Conservation (phyloP, 495 filamentous ascomycete species). For the Penicillium egyptiacum region DNA sequence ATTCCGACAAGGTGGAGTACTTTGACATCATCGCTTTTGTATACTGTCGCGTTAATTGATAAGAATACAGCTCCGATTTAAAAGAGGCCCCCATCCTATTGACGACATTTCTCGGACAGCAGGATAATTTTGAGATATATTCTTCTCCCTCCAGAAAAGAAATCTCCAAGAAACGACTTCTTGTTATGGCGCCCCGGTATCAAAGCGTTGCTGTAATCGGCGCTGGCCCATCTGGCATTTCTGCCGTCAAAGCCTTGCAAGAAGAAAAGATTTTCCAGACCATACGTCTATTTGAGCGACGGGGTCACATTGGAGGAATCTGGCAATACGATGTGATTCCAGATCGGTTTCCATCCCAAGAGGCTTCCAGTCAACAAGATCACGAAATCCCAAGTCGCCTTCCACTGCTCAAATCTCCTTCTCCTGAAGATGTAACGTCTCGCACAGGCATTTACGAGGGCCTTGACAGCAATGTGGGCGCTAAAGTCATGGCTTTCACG, state of each 20-base stretch:
- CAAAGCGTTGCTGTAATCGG: slow-evolving; percentile 51
- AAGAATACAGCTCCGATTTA: neutral
- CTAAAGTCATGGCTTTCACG: slow-evolving; percentile 31
- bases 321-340: slow-evolving; percentile 39
- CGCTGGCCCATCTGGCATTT: slow-evolving; percentile 53
- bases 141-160: neutral
- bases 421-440: slow-evolving; percentile 24
- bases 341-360: slow-evolving; percentile 18
- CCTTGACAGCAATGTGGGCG: slow-evolving; percentile 35
- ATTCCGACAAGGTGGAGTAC: slow-evolving; percentile 18
- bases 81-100: neutral
- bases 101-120: neutral
- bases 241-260: slow-evolving; percentile 51
- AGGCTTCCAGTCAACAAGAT: neutral
- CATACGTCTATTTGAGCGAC: slow-evolving; percentile 55
- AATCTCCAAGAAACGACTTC: neutral
- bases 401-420: slow-evolving; percentile 18
- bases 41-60: neutral
- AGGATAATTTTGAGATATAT: neutral
- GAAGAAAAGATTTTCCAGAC: slow-evolving; percentile 50
- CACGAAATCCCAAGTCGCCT: slow-evolving; percentile 16
- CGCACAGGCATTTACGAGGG: slow-evolving; percentile 29
- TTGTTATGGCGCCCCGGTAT: slow-evolving; percentile 25
- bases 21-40: slow-evolving; percentile 11
- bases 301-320: slow-evolving; percentile 49